Evolutionary conservation across 2,329 filamentous ascomycete species (phyloP).

Genomic region (Thelonectria rubi): DNA sequence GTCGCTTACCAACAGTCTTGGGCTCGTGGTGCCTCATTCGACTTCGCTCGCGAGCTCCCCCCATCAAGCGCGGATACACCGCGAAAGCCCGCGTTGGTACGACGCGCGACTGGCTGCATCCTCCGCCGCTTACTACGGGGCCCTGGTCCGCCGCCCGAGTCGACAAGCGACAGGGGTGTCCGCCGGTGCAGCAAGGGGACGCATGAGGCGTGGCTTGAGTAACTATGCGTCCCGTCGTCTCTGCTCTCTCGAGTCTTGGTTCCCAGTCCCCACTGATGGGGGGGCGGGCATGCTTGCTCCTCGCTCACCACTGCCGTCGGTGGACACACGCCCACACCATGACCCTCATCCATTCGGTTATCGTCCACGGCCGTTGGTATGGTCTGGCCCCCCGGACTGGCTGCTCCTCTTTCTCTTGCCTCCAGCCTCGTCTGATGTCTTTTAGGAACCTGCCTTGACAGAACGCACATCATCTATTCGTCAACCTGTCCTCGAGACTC

Average conservation of each 20-base stretch:
- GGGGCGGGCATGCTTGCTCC: not conserved
- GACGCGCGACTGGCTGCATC: slow-evolving; percentile 21
- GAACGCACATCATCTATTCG: slow-evolving; percentile 31
- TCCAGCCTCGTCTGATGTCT: slow-evolving; percentile 34
- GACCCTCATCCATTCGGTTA: slow-evolving; percentile 4
- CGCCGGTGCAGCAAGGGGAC: slow-evolving; percentile 1
- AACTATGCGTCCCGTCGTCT: not conserved
- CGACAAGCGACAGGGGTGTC: slow-evolving; percentile 20
- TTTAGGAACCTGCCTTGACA: slow-evolving; percentile 21
- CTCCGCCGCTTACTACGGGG: slow-evolving; percentile 24
- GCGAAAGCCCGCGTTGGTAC: slow-evolving; percentile 15
- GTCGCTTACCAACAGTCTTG: not conserved
- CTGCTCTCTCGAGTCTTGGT: not conserved
- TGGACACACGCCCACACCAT: slow-evolving; percentile 13
- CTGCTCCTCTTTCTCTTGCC: not conserved
- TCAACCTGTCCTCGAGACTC: not conserved
- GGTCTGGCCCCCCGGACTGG: slow-evolving; percentile 7
- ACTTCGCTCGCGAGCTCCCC: not conserved
- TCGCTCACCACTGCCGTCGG: slow-evolving; percentile 11
- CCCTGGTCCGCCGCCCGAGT: slow-evolving; percentile 20
- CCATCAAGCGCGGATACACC: slow-evolving; percentile 17
- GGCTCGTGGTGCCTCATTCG: not conserved
- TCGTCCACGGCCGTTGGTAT: slow-evolving; percentile 18
- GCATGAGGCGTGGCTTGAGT: slow-evolving; percentile 14
- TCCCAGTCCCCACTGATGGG: not conserved